phyloP scores from a whole-genome alignment of 2,329 filamentous ascomycete genomes.

The Gliomastix tumulicola region DNA sequence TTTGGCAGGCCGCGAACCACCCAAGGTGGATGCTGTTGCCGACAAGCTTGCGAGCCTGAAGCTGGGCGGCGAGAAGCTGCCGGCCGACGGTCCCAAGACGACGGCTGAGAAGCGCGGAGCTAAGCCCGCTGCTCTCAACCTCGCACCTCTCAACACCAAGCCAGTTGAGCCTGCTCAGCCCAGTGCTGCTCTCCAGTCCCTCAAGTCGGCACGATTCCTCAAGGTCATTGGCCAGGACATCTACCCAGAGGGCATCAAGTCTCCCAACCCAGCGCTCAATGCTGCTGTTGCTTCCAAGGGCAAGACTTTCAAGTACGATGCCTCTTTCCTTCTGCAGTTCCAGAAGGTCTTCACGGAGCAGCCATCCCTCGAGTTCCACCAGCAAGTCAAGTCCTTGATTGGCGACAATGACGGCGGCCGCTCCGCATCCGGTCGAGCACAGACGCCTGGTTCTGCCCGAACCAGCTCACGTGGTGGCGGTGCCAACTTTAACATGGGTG shows the following conservation, averaged over 20 bases:
- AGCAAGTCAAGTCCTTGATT: slow-evolving; percentile 79
- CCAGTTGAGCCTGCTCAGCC: slow-evolving; percentile 85
- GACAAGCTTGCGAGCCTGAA: slow-evolving; percentile 46
- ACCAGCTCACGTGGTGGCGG: slow-evolving; percentile 46
- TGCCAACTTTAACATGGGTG: slow-evolving; percentile 58
- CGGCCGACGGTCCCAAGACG: slow-evolving; percentile 39
- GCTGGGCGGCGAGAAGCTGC: slow-evolving; percentile 33
- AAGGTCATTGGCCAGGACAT: slow-evolving; percentile 69
- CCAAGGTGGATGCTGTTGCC: slow-evolving; percentile 25
- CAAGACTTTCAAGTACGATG: slow-evolving; percentile 88
- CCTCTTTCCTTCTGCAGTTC: slow-evolving; percentile 93
- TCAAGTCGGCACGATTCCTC: slow-evolving; percentile 87
- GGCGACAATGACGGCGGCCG: slow-evolving; percentile 66
- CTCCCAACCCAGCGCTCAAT: slow-evolving; percentile 89
- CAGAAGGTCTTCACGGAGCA: slow-evolving; percentile 95
- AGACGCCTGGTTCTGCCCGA: slow-evolving; percentile 47
- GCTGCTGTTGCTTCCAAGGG: slow-evolving; percentile 70
- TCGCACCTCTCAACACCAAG: slow-evolving; percentile 75
- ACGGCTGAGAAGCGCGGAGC: slow-evolving; percentile 52
- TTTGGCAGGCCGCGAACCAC: slow-evolving; percentile 28
- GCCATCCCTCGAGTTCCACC: slow-evolving; percentile 87
- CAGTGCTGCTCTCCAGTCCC: slow-evolving; percentile 85
- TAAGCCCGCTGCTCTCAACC: slow-evolving; percentile 84
- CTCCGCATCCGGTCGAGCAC: slow-evolving; percentile 45
- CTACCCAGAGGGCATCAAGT: slow-evolving; percentile 78